phyloP scores from a whole-genome alignment of 148 eudicot genomes.

The Fagopyrum homotropicum region DNA sequence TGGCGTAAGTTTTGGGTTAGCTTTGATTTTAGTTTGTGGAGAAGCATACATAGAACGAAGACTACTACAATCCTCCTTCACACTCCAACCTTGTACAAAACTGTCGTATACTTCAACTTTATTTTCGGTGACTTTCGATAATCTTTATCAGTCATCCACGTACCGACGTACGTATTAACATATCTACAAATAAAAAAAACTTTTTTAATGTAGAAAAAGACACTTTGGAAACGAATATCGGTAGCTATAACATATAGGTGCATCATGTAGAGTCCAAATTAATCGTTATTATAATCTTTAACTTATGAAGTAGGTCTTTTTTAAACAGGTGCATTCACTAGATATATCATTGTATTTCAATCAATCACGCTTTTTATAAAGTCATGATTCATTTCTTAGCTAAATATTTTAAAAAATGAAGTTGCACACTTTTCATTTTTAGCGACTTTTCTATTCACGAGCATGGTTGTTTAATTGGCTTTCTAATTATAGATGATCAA shows the following conservation, averaged over 20 bases:
- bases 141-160: neutral
- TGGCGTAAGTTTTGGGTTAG: neutral
- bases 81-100: neutral
- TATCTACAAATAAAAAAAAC: neutral
- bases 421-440: neutral
- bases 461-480: neutral
- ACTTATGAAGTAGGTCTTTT: neutral
- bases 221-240: neutral
- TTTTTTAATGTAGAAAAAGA: neutral
- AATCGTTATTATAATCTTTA: neutral
- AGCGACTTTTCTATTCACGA: neutral
- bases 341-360: neutral
- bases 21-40: neutral
- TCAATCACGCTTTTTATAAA: neutral
- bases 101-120: too few species aligned
- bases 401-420: neutral
- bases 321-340: neutral
- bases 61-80: slow-evolving; percentile 10
- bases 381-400: neutral
- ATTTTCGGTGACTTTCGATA: too few species aligned
- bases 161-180: neutral
- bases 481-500: neutral
- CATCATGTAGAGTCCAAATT: slow-evolving; percentile 3
- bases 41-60: neutral
- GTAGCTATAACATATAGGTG: neutral